Conservation (phyloP, 1,284 basidiomycete species). For the Ceratobasidium sp. region DNA sequence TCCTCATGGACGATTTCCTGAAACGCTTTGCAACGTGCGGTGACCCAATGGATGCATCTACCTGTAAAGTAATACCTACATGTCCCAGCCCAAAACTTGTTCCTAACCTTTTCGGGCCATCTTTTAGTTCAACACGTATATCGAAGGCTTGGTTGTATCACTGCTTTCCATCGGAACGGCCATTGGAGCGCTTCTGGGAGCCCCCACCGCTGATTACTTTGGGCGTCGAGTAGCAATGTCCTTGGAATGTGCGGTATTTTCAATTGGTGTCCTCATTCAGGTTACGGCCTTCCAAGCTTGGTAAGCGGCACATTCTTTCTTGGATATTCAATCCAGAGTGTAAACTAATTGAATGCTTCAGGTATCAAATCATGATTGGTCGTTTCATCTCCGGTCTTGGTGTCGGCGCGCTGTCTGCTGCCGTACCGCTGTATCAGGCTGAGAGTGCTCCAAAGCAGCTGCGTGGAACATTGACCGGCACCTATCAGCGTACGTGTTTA, state of each 20-base stretch:
- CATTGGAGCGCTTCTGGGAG: constrained; percentile 68
- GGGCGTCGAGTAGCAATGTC: constrained; percentile 79
- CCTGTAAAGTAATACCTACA: constrained; percentile 60
- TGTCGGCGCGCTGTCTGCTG: constrained; percentile 77
- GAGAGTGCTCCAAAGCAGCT: constrained; percentile 82
- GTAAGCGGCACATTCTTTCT: constrained; percentile 51
- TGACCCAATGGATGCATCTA: constrained; percentile 55
- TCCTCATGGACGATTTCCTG: constrained; percentile 78
- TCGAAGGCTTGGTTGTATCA: constrained; percentile 69
- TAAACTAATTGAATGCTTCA: constrained; percentile 14
- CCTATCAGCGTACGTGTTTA: constrained; percentile 25
- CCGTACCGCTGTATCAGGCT: constrained; percentile 82
- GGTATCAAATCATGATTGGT: constrained; percentile 63
- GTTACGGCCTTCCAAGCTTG: constrained; percentile 62
- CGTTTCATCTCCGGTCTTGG: constrained; percentile 73
- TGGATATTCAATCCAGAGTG: constrained; percentile 57
- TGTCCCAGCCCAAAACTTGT: constrained; percentile 58
- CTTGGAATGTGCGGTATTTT: constrained; percentile 71
- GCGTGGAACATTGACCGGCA: constrained; percentile 73
- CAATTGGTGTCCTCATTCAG: constrained; percentile 75
- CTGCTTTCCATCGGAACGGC: constrained; percentile 74
- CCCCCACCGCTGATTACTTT: constrained; percentile 70
- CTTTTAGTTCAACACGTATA: constrained; percentile 47
- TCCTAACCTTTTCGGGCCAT: constrained; percentile 46
- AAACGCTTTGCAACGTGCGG: constrained; percentile 68